A percentile compares a stretch with the other conserved stretches of the same genome.
phyloP scores from a whole-genome alignment of 2,329 filamentous ascomycete genomes.

The Trichoderma polysporum region DNA sequence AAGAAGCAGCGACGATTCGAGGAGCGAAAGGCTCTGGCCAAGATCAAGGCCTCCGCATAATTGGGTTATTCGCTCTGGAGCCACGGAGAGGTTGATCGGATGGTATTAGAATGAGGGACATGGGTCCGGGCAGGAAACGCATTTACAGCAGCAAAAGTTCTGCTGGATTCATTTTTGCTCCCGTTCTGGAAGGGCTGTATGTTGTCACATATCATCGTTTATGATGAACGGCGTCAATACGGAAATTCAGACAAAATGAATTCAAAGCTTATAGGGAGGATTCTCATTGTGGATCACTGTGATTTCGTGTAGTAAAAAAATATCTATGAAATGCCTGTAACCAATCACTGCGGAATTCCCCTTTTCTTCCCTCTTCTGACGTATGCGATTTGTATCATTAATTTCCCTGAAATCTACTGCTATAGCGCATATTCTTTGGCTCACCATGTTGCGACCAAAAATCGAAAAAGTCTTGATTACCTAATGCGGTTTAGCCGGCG shows the following conservation, averaged over 20 bases:
- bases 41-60: conserved; percentile 82
- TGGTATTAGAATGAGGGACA: conserved; percentile 41
- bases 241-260: conserved; percentile 54
- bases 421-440: background rate
- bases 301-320: conserved; percentile 27
- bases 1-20: conserved; percentile 99
- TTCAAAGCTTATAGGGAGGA: conserved; percentile 33
- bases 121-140: conserved; percentile 37
- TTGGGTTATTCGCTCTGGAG: conserved; percentile 33
- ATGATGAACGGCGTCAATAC: conserved; percentile 66
- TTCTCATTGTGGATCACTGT: conserved; percentile 29
- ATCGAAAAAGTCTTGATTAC: conserved; percentile 35
- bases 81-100: conserved; percentile 35
- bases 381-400: background rate
- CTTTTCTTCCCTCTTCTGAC: background rate
- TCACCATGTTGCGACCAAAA: background rate
- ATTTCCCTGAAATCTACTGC: background rate
- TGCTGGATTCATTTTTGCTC: conserved; percentile 60
- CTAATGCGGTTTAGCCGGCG: conserved; percentile 41
- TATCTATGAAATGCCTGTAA: conserved; percentile 28
- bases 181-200: conserved; percentile 62
- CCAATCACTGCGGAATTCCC: conserved; percentile 24
- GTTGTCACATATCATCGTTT: conserved; percentile 60
- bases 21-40: conserved; percentile 93
- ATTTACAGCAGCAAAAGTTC: conserved; percentile 46